Base-by-base conservation (phyloP, 129 eudicot species). In the Centaurea solstitialis region DNA sequence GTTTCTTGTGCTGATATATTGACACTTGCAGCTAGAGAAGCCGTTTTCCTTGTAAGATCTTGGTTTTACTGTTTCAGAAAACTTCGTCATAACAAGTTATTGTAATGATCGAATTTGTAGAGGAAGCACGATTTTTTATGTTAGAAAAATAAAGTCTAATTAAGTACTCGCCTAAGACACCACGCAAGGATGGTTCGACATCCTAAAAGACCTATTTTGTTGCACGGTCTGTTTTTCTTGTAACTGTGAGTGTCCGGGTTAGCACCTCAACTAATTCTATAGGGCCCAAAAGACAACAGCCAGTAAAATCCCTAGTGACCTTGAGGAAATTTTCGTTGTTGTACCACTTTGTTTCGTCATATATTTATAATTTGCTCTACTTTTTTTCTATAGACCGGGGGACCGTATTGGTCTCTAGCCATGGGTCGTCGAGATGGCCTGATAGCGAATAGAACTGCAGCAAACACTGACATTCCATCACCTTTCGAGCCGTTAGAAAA, bases 351-450 rank as follows among this genome's bases (percentile, higher is more conserved):
- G 41, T 69, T 45, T 28, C 21, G 12, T 40, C 22, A 71, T 37
- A 38, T 20, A 21, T 6, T 28, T 69, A 6, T 57, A 9, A 28
- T 10, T 21, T 70, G 33, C 23, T 65, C 21, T 64, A 66, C 1
- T 4, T 1, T 39, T 4, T 17, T 71, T 82, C 75, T 62, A 40
- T 76, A 93, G 98, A 11, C 88, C 7, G 92, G 98, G 78, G 98
- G 98, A 22, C 91, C 90, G 11, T 91, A 47, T 41, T 93, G 86
- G 86, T 41, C 71, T 13, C 70, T 93, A 71, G 85, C 94, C 41
- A 61, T 93, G 74, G 98, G 97, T 22, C 94, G 98, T 76, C 92
- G 97, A 40, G 98, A 93, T 81, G 82, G 98, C 76, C 68, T 93
- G 21, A 87, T 89, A 38, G 98, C 98, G 7, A 93, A 86, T 80